These are phyloP conservation scores for Auricularia sp. DNA, from an alignment of 768 basidiomycete species.

Conservation along the genomic window DNA sequence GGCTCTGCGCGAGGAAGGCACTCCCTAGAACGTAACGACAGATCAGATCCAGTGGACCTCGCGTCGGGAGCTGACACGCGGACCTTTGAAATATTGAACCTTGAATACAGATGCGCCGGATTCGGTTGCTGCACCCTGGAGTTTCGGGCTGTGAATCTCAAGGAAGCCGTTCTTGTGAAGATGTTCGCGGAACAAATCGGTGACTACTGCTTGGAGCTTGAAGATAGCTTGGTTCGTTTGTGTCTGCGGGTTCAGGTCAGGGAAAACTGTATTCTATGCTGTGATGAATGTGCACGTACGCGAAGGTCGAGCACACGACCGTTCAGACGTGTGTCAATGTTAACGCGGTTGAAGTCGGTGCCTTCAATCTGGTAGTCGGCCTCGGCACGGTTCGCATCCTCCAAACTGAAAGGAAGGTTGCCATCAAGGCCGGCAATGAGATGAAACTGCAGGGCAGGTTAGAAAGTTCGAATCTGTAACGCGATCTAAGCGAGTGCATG, in stretches of 20 bases:
- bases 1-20: slow-evolving; percentile 93
- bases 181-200: slow-evolving; percentile 77
- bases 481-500: slow-evolving; percentile 26
- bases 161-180: slow-evolving; percentile 67
- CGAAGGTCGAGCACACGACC: slow-evolving; percentile 90
- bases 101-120: slow-evolving; percentile 96
- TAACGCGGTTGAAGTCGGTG: slow-evolving; percentile 65
- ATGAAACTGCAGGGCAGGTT: slow-evolving; percentile 48
- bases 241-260: slow-evolving; percentile 41
- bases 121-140: slow-evolving; percentile 95
- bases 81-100: slow-evolving; percentile 95
- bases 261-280: not conserved
- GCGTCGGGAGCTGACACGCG: slow-evolving; percentile 9
- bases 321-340: slow-evolving; percentile 89
- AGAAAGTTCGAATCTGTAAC: slow-evolving; percentile 4
- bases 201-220: slow-evolving; percentile 80
- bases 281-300: slow-evolving; percentile 33
- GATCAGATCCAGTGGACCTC: not conserved
- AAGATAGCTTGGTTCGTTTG: slow-evolving; percentile 95
- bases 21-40: slow-evolving; percentile 37
- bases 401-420: slow-evolving; percentile 81
- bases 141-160: slow-evolving; percentile 96
- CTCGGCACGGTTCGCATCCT: slow-evolving; percentile 85
- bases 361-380: slow-evolving; percentile 49
- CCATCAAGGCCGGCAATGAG: slow-evolving; percentile 69